Conservation (phyloP, 2,329 filamentous ascomycete genomes). For the Colletotrichum siamense region DNA sequence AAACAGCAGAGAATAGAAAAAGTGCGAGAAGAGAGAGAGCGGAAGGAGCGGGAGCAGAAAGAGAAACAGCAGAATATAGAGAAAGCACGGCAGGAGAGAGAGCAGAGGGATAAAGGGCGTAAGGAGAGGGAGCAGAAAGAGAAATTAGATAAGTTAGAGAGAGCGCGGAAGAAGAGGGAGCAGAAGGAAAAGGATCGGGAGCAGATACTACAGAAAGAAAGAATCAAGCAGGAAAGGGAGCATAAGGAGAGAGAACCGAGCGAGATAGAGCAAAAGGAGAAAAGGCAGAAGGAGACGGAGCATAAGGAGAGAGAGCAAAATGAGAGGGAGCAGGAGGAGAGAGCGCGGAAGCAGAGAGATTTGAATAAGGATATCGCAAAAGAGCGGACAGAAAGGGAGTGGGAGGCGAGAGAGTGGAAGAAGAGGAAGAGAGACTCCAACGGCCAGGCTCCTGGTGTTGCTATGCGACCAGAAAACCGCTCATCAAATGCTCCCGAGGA, state of each 20-base stretch:
- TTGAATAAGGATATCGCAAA: too few relatives aligned
- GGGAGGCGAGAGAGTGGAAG: too few relatives aligned
- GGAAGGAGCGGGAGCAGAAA: not conserved
- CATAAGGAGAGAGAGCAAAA: too few relatives aligned
- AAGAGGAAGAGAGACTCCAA: not conserved
- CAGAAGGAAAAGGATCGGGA: not conserved
- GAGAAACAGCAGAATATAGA: not conserved
- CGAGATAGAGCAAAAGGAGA: not conserved
- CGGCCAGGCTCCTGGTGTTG: not conserved
- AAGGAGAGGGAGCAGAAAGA: not conserved
- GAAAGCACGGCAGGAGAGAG: not conserved
- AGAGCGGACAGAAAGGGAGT: too few relatives aligned
- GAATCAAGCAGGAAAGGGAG: not conserved
- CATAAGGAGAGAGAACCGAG: not conserved
- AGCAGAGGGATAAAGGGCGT: not conserved
- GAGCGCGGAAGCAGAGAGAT: too few relatives aligned
- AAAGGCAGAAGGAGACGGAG: too few relatives aligned
- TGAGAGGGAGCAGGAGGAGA: too few relatives aligned
- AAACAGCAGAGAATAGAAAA: too few relatives aligned
- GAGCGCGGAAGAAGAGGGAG: not conserved
- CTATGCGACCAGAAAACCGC: not conserved
- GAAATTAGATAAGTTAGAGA: not conserved
- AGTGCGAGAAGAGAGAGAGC: not conserved
- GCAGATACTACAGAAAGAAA: not conserved
- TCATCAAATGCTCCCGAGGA: not conserved